Evolutionary conservation across 495 filamentous ascomycete genomes (phyloP).

Genomic region (Neohortaea acidophila): DNA sequence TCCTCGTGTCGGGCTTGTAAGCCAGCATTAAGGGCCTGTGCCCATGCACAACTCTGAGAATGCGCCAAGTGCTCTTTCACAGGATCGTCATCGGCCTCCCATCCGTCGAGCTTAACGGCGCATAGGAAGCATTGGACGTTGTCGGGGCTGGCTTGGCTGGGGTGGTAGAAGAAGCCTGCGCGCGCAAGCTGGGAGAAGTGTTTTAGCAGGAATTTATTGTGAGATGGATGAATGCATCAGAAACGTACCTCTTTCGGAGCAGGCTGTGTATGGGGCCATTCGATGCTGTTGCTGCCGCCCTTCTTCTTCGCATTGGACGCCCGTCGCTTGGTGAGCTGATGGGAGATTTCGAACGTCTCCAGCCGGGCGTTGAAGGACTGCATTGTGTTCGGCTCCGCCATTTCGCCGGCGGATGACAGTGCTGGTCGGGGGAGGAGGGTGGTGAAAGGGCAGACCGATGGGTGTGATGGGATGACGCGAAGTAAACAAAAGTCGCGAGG

Average conservation of each 20-base stretch:
- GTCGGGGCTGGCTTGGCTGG: constrained; percentile 55
- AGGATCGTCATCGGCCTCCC: constrained; percentile 73
- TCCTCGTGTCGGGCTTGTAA: constrained; percentile 46
- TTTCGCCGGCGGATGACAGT: no score
- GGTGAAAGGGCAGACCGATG: no score
- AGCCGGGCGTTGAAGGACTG: constrained; percentile 55
- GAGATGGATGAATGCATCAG: background rate
- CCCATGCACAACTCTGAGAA: constrained; percentile 72
- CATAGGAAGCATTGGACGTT: constrained; percentile 86
- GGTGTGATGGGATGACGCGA: no score
- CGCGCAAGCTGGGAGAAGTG: constrained; percentile 49
- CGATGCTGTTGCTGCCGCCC: constrained; percentile 35
- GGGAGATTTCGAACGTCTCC: constrained; percentile 51
- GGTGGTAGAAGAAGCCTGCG: constrained; percentile 82
- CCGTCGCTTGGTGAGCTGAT: constrained; percentile 47
- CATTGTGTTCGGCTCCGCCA: no score
- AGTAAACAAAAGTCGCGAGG: no score
- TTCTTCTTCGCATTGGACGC: constrained; percentile 42
- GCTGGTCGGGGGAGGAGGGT: no score
- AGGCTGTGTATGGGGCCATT: constrained; percentile 62
- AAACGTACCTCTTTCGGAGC: constrained; percentile 46
- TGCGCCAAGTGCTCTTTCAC: constrained; percentile 72
- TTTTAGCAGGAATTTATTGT: constrained; percentile 1
- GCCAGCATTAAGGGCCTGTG: constrained; percentile 53
- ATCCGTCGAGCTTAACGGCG: constrained; percentile 62